Base-by-base conservation (phyloP, 2,329 filamentous ascomycete genomes). In the Aureobasidium vineae region DNA sequence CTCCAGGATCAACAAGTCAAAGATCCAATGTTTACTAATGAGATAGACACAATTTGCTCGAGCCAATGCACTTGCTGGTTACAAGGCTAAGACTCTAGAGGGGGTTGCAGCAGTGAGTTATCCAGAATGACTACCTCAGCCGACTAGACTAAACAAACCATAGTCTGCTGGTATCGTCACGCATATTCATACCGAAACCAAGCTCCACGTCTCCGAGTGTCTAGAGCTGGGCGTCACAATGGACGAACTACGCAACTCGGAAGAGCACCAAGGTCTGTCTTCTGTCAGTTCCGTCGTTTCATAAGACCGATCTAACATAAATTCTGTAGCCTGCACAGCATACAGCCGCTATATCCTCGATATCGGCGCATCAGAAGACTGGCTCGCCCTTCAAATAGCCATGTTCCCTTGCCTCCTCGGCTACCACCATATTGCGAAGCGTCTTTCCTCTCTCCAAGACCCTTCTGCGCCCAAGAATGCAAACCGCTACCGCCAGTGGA, bases 331-430 rank as follows among this genome's bases (percentile, higher is more conserved):
- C n/a, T 92, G 89, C 73, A 91, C 88, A 10, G 90, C 91, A 50
- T 95, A 96, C 75, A 92, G 89, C 28, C 72, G 90, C 75, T 97
- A 94, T 76, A 89, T 97, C 31, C 86, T 97, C 65, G 94, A 98
- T 73, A 84, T 97, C 23, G 94, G 94, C 7, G 87, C 92, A 71
- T 92, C 90, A 1, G 87, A 95, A 74, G 92, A 97, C 79, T 96
- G 89, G 88, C 82, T 97, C 52, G 92, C 88, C 4, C 84, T 98
- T 11, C 92, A 97, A 73, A 82, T 97, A 69, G 88, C 91, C 5
- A 83, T 97, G 64, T 87, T 93, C 16, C 92, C 94, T 0, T 97
- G 94, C 75, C 82, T 97, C 38, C 84, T 97, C n/a, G 94, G 94
- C 49, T 97, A 98, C 75, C 89, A 89, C 11, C 86, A 86, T 66